Base-by-base conservation (phyloP, 2,329 filamentous ascomycete genomes). In the Fusarium sp. region DNA sequence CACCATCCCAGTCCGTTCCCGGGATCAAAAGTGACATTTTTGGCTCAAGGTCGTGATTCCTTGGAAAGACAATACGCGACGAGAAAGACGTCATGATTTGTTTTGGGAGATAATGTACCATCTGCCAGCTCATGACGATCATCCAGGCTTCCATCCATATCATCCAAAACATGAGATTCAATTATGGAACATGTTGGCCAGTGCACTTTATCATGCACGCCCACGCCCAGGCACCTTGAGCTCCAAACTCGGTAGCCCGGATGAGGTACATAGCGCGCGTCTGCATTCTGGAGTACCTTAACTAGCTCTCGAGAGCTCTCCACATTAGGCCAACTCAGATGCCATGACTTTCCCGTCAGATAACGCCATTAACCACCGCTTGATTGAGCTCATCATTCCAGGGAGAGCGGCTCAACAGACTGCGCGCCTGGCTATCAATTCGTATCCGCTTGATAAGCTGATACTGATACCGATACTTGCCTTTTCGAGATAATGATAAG, bases 311-410 rank as follows among this genome's bases (percentile, higher is more conserved):
- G 40, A 20, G 34, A 74, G 62, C 65, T 70, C 58, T 61, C 55
- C 58, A 57, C 61, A 54, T 53, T 31, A 15, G 18, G 38, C 42
- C 67, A 49, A 57, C 52, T 61, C 67, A 52, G 46, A 53, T 44
- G 57, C 63, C 56, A 62, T 69, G 56, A 68, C 62, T 70, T 70
- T 72, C 69, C 72, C 33, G 50, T 71, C 71, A 60, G 72, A 75
- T 75, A 75, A 75, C 73, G 68, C 72, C 73, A 75, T 75, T 60
- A 63, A 51, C 38, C 47, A 46, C 60, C 54, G 47, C 56, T 69
- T 65, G 56, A 30, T 69, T 67, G 53, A 55, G 62, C 63, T 74
- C 72, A 75, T 74, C 72, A 75, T 74, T 64, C 71, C 58, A 57
- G 46, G 16, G 57, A 31, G 20, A 34, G 36, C 15, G 51, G 20